Evolutionary conservation across 2,329 filamentous ascomycete genomes (phyloP).

Genomic region (Tolypocladium endophyticum): DNA sequence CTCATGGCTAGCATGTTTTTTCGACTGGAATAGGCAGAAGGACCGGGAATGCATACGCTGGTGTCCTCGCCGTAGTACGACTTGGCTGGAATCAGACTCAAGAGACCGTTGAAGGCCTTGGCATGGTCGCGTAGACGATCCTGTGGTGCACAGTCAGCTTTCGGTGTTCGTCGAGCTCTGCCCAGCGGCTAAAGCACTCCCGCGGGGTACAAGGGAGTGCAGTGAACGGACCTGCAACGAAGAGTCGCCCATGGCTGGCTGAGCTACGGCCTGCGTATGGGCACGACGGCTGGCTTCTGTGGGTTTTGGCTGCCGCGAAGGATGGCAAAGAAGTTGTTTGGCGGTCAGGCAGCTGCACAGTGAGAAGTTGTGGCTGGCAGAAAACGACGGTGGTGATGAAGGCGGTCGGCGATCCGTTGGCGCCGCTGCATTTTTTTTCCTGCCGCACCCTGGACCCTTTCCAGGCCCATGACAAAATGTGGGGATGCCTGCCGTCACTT

Average conservation of each 20-base stretch:
- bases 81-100: slow-evolving; percentile 83
- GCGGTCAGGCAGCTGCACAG: neutral
- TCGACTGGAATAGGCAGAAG: neutral
- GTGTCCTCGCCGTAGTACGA: slow-evolving; percentile 83
- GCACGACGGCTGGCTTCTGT: neutral
- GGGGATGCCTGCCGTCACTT: neutral
- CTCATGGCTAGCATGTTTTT: neutral
- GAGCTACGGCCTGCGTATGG: neutral
- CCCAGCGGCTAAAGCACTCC: neutral
- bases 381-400: slow-evolving; percentile 1
- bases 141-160: slow-evolving; percentile 20
- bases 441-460: neutral
- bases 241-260: slow-evolving; percentile 27
- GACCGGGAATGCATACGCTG: slow-evolving; percentile 48
- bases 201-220: slow-evolving; percentile 16
- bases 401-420: slow-evolving; percentile 7
- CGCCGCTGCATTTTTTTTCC: slow-evolving; percentile 7
- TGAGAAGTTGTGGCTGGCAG: neutral
- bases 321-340: neutral
- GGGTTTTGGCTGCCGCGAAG: neutral
- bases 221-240: slow-evolving; percentile 33
- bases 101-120: slow-evolving; percentile 74
- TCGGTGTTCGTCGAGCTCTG: neutral
- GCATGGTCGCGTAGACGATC: slow-evolving; percentile 48
- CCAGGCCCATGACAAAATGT: neutral